Conservation (phyloP, 495 filamentous ascomycete genomes). For the Aspergillus leporis region DNA sequence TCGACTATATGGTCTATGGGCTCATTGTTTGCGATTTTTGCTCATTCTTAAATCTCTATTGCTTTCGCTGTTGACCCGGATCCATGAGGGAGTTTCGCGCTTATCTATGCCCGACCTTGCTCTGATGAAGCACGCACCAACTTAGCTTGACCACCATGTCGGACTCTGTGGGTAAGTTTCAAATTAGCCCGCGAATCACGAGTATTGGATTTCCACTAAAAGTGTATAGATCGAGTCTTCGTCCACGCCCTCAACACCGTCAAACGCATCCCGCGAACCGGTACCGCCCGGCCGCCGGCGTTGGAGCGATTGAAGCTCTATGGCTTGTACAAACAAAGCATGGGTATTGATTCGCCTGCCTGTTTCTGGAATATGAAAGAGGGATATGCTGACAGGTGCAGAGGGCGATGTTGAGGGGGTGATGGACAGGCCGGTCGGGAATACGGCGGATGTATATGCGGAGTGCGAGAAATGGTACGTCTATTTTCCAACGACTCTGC, state of each 20-base stretch:
- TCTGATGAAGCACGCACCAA: constrained; percentile 24
- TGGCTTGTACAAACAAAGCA: constrained; percentile 97
- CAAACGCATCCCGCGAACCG: constrained; percentile 93
- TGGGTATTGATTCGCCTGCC: constrained; percentile 52
- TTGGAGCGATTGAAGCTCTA: constrained; percentile 86
- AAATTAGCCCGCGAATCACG: no score
- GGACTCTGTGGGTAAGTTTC: constrained; percentile 55
- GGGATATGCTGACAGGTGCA: constrained; percentile 25
- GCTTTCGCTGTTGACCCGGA: neutral
- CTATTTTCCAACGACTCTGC: neutral
- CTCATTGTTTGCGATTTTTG: neutral
- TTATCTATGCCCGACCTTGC: constrained; percentile 19
- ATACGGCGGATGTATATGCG: constrained; percentile 50
- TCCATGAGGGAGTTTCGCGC: constrained; percentile 19
- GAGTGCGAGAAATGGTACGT: constrained; percentile 64
- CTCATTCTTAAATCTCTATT: neutral
- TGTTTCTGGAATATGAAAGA: neutral
- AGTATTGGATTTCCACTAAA: neutral
- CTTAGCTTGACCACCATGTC: constrained; percentile 43
- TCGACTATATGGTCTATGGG: neutral
- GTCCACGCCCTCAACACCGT: constrained; percentile 98
- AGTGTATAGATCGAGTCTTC: constrained; percentile 84
- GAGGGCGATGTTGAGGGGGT: constrained; percentile 93
- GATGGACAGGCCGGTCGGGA: constrained; percentile 75
- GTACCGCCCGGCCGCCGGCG: constrained; percentile 82